phyloP scores from a whole-genome alignment of 2,329 filamentous ascomycete species.

The Purpureocillium lavendulum region DNA sequence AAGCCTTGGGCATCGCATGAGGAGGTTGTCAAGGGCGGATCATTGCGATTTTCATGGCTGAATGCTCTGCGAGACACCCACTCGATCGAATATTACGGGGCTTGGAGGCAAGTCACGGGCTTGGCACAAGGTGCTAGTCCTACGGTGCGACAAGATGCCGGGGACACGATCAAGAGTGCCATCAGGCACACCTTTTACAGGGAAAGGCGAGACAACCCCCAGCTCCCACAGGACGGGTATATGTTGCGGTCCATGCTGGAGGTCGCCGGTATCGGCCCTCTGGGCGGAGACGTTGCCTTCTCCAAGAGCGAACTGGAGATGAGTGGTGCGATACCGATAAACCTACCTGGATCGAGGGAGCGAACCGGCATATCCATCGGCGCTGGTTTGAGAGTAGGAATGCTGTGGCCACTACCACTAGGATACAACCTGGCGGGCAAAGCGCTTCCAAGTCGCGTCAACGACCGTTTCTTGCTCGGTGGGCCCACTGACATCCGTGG shows the following conservation, averaged over 20 bases:
- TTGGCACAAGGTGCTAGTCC: conserved; percentile 69
- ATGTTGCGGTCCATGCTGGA: conserved; percentile 71
- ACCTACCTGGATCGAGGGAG: conserved; percentile 58
- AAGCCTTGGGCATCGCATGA: conserved; percentile 95
- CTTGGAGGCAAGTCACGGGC: conserved; percentile 84
- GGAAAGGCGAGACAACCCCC: conserved; percentile 75
- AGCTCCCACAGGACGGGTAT: conserved; percentile 77
- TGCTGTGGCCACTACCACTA: conserved; percentile 73
- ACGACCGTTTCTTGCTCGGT: conserved; percentile 91
- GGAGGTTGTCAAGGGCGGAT: conserved; percentile 73
- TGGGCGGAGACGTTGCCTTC: conserved; percentile 88
- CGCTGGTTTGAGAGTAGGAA: conserved; percentile 69
- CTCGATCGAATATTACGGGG: conserved; percentile 69
- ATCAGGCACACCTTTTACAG: conserved; percentile 72
- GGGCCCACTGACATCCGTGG: conserved; percentile 92
- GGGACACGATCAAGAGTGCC: conserved; percentile 84
- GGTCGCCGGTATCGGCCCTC: conserved; percentile 75
- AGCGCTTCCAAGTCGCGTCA: conserved; percentile 67
- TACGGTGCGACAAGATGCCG: conserved; percentile 74
- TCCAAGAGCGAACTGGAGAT: conserved; percentile 85
- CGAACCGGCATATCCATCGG: conserved; percentile 76
- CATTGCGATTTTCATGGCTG: conserved; percentile 68
- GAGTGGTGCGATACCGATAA: conserved; percentile 65
- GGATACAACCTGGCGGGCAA: conserved; percentile 42
- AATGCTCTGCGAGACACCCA: conserved; percentile 58